A percentile compares a stretch with the other conserved stretches of the same genome.
These are phyloP conservation scores for Hanseniaspora lachancei DNA, from an alignment of 805 yeast genomes.

Conservation along the genomic window DNA sequence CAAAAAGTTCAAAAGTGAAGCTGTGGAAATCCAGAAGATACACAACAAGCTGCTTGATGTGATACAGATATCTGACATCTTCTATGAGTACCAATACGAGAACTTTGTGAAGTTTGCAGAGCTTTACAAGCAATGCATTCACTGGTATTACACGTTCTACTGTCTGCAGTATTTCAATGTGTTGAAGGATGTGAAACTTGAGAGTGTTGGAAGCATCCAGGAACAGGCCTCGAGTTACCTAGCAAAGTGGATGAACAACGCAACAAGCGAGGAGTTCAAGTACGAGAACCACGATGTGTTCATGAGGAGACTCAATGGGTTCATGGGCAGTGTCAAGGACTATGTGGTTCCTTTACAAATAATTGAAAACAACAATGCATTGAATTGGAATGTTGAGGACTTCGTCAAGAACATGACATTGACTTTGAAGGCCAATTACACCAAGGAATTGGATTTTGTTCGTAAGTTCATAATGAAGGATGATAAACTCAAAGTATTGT, in stretches of 20 bases:
- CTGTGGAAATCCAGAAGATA: slow-evolving; percentile 52
- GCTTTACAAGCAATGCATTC: slow-evolving; percentile 80
- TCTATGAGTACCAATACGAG: slow-evolving; percentile 41
- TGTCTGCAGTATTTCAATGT: slow-evolving; percentile 67
- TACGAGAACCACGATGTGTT: slow-evolving; percentile 1
- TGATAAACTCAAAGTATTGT: slow-evolving; percentile 10
- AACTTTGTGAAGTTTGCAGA: slow-evolving; percentile 59
- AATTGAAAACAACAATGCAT: neutral
- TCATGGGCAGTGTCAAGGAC: neutral
- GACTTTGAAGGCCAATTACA: neutral
- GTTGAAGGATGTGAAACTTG: slow-evolving; percentile 27
- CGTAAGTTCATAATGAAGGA: slow-evolving; percentile 14
- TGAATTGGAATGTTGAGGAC: slow-evolving; percentile 3
- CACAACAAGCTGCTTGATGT: slow-evolving; percentile 54
- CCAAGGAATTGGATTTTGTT: neutral
- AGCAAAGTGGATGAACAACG: neutral
- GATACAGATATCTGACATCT: slow-evolving; percentile 48
- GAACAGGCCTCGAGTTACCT: slow-evolving; percentile 9
- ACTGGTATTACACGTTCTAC: slow-evolving; percentile 78
- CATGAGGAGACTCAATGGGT: neutral
- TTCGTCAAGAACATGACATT: slow-evolving; percentile 5
- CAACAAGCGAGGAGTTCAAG: neutral
- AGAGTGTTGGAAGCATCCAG: slow-evolving; percentile 23
- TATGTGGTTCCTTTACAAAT: slow-evolving; percentile 9
- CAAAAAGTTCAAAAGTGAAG: slow-evolving; percentile 46